Conservation (phyloP, 179 eudicot species). For the Sideroxylon spinosum region DNA sequence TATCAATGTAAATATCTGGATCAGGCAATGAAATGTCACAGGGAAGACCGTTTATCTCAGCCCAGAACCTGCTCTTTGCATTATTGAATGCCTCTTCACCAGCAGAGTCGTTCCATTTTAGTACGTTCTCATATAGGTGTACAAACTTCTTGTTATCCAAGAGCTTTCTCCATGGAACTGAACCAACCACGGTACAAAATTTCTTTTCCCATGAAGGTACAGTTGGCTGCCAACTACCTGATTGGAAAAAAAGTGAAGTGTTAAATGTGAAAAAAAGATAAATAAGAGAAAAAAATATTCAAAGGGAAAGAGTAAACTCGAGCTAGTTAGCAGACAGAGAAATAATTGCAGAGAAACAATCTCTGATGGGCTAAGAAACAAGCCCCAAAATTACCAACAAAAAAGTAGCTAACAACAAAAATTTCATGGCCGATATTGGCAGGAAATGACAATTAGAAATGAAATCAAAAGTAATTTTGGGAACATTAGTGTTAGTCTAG, state of each 20-base stretch:
- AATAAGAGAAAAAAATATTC: not conserved
- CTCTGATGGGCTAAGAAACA: not conserved
- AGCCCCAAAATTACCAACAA: not conserved
- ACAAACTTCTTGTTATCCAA: conserved; percentile 25
- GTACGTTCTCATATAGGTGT: conserved; percentile 28
- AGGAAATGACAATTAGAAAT: not conserved
- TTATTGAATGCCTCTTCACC: conserved; percentile 32
- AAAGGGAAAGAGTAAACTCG: not conserved
- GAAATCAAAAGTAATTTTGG: not conserved
- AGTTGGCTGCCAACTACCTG: conserved; percentile 31
- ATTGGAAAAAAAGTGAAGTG: not conserved
- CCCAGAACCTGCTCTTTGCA: conserved; percentile 39
- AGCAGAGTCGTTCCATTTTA: conserved; percentile 39
- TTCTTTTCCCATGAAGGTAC: conserved; percentile 39
- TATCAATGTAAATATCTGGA: conserved; percentile 60
- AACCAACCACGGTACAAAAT: conserved; percentile 34
- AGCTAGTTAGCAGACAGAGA: not conserved
- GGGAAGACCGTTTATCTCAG: conserved; percentile 31
- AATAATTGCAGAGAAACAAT: not conserved
- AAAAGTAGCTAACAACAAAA: not conserved
- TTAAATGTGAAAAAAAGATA: not conserved
- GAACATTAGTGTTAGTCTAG: not conserved
- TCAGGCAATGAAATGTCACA: conserved; percentile 45
- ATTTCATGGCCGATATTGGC: not conserved
- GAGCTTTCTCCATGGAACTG: conserved; percentile 29